Base-by-base conservation (phyloP, 805 yeast species). In the Hanseniaspora occidentalis region DNA sequence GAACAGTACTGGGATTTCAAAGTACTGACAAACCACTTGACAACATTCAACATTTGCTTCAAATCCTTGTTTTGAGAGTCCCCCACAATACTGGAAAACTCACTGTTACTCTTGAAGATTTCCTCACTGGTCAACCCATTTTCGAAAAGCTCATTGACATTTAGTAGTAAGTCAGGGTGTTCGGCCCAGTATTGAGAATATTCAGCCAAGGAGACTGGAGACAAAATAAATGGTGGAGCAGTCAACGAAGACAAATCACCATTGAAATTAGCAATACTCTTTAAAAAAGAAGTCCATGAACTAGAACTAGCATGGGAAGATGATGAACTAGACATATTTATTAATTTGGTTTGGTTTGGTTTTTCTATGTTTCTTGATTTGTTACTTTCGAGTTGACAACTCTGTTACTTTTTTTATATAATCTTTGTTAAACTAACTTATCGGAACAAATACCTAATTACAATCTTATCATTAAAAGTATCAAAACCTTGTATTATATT, bases 161-260 rank as follows among this genome's bases (percentile, higher is more conserved):
- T n/a, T 40, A 85, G 61, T 42, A 92, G 73, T 47, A 86, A 68
- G 46, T 84, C 89, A 18, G 88, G 86, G 54, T 84, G 89, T 57
- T 88, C 95, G 36, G 86, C 84, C 96, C 98, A 92, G 64, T 84
- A 92, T 60, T 84, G 89, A 18, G 96, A 82, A 62, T 84, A 92
- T 65, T 92, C 98, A 25, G 76, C 76, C 51, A 85, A 69, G 2
- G 96, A 88, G 5, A 83, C 79, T 19, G 96, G 85, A 3, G 95
- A 84, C 48, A 92, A 69, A 48, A 92, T 92, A 64, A 89, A 92
- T 7, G 97, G 96, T 16, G 98, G 98, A 3, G 98, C 98, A 2
- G 98, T 88, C 55, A 92, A 66, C 3, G 95, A 77, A 16, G 96
- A 84, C 47, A 92, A 67, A 58, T 92, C 98, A 35, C 96, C 96